Evolutionary conservation across 1,284 basidiomycete species (phyloP).

Genomic region (Apiotrichum mycotoxinovorans): DNA sequence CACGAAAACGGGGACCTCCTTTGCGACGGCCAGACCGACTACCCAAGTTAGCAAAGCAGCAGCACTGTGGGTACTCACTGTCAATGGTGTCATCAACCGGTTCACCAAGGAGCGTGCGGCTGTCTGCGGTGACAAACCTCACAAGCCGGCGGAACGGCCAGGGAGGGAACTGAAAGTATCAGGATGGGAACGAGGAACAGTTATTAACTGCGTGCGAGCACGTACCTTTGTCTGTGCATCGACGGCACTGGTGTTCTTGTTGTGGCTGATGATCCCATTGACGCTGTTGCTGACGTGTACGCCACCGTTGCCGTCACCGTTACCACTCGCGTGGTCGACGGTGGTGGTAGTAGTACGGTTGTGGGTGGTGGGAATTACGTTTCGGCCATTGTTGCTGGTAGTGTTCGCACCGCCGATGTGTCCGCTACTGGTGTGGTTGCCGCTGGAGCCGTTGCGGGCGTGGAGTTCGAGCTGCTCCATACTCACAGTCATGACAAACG

Average conservation of each 20-base stretch:
- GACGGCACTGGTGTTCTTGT: background rate
- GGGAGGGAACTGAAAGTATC: background rate
- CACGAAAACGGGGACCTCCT: conserved; percentile 18
- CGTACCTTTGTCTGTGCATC: background rate
- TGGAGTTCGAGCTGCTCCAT: background rate
- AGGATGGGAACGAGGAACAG: background rate
- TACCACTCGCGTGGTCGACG: background rate
- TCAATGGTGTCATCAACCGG: conserved; percentile 36
- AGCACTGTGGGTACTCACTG: conserved; percentile 10
- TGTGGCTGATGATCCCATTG: background rate
- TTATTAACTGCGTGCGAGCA: background rate
- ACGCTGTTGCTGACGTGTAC: background rate
- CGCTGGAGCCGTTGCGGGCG: background rate
- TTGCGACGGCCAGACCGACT: conserved; percentile 40
- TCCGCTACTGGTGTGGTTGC: background rate
- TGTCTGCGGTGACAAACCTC: conserved; percentile 27
- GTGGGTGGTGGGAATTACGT: background rate
- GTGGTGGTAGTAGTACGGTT: background rate
- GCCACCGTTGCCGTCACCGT: background rate
- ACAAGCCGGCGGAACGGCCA: conserved; percentile 31
- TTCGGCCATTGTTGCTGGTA: background rate
- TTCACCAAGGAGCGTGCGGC: conserved; percentile 27
- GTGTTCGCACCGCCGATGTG: too few species aligned
- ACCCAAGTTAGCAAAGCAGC: conserved; percentile 1
- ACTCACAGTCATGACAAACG: background rate